Base-by-base conservation (phyloP, 768 basidiomycete species). In the Termitomyces sp. region DNA sequence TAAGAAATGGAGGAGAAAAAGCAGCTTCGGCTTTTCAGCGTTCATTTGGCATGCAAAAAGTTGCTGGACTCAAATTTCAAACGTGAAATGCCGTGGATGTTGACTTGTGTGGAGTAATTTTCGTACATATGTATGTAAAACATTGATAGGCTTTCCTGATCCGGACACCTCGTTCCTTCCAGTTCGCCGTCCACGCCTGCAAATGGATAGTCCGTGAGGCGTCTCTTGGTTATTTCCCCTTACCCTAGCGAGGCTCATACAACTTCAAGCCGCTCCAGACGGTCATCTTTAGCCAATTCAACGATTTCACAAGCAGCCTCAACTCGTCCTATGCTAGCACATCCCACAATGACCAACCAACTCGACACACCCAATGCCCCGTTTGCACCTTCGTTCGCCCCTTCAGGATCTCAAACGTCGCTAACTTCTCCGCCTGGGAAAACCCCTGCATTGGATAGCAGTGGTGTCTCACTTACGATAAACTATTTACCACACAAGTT, bases 401-500 rank as follows among this genome's bases (percentile, higher is more conserved):
- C 64, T 48, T 64, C 65, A 12, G 47, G 53, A 46, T 63, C 65
- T 0, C 50, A 47, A 14, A 49, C 58, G 12, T 36, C 65, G n/a
- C 38, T 62, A 13, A 57, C 59, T 13, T 48, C 59, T 20, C 64
- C 66, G 9, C 26, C 53, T 5, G 59, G 44, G 18, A 64, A 53
- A 48, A 63, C 43, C 4, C 46, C 41, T 1, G 41, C 14, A 13
- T 48, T 61, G 8, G 62, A 66, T 9, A 61, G 55, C 56, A 68
- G 64, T 49, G 61, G 61, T 43, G 64, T 73, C 28, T 73, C 74
- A 16, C 80, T 88, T 60, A 78, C 79, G 51, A 77, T 87, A 66
- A 87, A 89, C 70, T 91, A 89, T 68, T 77, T 90, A 26, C 89
- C 89, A 7, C 71, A 80, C 52, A 91, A 91, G 73, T 89, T 90